Evolutionary conservation across 441 rosid genomes (phyloP), one percentile per base, ranked within the genome.

Genomic region (Geranium incanum): DNA sequence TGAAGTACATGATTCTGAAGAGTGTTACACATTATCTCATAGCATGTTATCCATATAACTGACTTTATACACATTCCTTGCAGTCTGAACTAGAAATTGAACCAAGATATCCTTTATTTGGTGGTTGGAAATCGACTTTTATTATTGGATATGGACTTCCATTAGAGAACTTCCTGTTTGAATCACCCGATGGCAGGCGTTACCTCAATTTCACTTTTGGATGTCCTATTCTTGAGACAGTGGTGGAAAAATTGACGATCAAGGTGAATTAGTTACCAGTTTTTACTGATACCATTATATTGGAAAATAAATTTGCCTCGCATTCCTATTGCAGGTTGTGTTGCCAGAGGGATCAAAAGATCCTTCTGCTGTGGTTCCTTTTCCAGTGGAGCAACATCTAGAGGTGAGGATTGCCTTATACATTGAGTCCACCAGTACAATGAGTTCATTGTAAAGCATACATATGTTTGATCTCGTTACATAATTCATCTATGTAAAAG

Each of bases 81-180:
- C 97, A 93, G 98, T 90, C 98, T 39, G 98, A 95, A 78, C 97
- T 92, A 75, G 97, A 95, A 85, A 81, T 93, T 67, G 96, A 93
- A 78, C 98, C 98, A 2, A 88, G 97, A 1, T 93, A 93, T 85
- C 99, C 99, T 65, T 80, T 95, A 77, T 89, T 95, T 84, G 99
- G 99, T 81, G 98, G 98, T 69, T 95, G 99, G 99, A 89, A 86
- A 77, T 85, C 97, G 68, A 89, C 95, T 78, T 95, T 95, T 81
- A 76, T 91, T 55, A 87, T 93, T 70, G 99, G 97, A 36, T 95
- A 93, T 79, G 89, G 90, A 74, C 84, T 95, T 70, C 99, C 97
- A 4, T 80, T 91, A 83, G 83, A 93, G 78, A 97, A 93, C 79
- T 86, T 89, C 79, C 93, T 93, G 73, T 95, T 91, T 45, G 90